Base-by-base conservation (phyloP, 345 rosid genomes). In the Kernera saxatilis region DNA sequence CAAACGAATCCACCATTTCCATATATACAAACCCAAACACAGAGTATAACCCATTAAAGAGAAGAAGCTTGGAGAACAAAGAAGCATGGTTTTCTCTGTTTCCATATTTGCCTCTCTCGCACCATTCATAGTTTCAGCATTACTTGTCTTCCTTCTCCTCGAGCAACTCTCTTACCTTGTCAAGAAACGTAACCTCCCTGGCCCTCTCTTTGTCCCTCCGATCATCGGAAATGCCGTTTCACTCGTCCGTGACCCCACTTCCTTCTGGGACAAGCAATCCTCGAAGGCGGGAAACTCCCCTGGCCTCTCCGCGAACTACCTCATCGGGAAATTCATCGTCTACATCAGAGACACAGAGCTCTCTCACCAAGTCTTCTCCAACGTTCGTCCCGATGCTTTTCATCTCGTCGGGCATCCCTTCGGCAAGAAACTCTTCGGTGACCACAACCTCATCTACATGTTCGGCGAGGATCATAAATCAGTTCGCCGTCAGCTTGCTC, bases 301-400 rank as follows among this genome's bases (percentile, higher is more conserved):
- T 3, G 97, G 98, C 5, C 79, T 83, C 69, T 88, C 92, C 3
- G 86, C 81, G 25, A 87, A 93, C 67, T 93, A 90, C 71, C 22
- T 90, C 5, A 52, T 85, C 73, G 97, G 98, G 0, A 81, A 78
- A 35, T 93, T 93, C 79, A 86, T 88, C 8, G 44, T 93, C 56
- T 93, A 82, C 73, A 64, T 87, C 33, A 84, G 85, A 32, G 81
- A 76, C 78, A 67, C 87, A 1, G 87, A 93, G 50, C 93, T 93
- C 29, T 87, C 89, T 29, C 96, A 88, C 35, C 79, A 75, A 35
- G 50, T 90, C 25, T 93, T 93, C 78, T 36, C 90, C 69, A 93
- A 90, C 44, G 93, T 93, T 8, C 84, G 92, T 10, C 89, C 97
- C 7, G 98, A 93, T 60, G 97, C 90, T 2, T 93, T 93, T 79